These are phyloP conservation scores for Aspergillus egyptiacus DNA, from an alignment of 495 filamentous ascomycete species.

Conservation along the genomic window DNA sequence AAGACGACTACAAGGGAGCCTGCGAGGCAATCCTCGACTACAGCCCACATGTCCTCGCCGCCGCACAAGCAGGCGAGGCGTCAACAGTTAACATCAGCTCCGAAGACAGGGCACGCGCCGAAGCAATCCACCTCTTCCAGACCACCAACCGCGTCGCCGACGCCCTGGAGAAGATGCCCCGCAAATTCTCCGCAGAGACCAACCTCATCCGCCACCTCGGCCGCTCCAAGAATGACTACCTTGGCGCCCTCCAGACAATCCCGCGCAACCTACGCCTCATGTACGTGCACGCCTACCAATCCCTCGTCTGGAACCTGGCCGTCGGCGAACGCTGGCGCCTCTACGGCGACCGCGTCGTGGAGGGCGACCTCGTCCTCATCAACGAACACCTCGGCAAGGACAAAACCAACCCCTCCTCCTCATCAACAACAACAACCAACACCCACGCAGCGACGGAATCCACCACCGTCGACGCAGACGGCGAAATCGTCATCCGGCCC, in stretches of 20 bases:
- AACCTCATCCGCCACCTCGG: slow-evolving; percentile 70
- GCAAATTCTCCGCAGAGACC: slow-evolving; percentile 72
- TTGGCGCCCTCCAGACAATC: slow-evolving; percentile 72
- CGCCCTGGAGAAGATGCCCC: slow-evolving; percentile 65
- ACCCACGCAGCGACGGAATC: background rate
- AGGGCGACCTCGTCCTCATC: slow-evolving; percentile 80
- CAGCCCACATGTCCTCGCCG: slow-evolving; percentile 46
- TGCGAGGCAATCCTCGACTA: slow-evolving; percentile 66
- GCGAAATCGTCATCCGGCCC: slow-evolving; percentile 60
- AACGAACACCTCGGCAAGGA: slow-evolving; percentile 47
- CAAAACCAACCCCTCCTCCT: background rate
- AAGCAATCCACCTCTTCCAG: slow-evolving; percentile 66
- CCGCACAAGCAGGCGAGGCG: slow-evolving; percentile 34
- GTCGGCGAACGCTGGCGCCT: slow-evolving; percentile 70
- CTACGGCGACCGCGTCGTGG: slow-evolving; percentile 64
- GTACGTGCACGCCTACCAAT: slow-evolving; percentile 97
- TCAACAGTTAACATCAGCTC: slow-evolving; percentile 43
- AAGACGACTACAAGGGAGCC: slow-evolving; percentile 71
- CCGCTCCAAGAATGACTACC: slow-evolving; percentile 53
- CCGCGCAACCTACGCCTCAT: slow-evolving; percentile 75
- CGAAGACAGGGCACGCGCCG: slow-evolving; percentile 73
- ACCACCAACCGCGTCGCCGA: slow-evolving; percentile 46
- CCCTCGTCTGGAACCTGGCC: slow-evolving; percentile 83
- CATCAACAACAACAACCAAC: slow-evolving; percentile 15
- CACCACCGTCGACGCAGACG: slow-evolving; percentile 55